Base-by-base conservation (phyloP, 2,329 filamentous ascomycete species). In the Pestalotiopsis sp. region DNA sequence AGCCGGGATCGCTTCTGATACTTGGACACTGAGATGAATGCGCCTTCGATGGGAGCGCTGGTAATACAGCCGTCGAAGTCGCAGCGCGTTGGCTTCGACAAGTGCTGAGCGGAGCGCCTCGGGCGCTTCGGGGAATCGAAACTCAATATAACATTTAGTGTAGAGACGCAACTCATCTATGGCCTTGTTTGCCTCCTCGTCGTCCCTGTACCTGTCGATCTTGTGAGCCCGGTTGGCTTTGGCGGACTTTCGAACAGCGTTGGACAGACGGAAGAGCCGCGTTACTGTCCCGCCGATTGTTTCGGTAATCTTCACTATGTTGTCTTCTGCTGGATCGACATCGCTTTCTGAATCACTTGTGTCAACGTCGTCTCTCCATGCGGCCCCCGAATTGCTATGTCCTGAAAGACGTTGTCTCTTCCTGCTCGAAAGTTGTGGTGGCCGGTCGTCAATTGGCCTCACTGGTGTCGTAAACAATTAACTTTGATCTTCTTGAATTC, bases 221-320 rank as follows among this genome's bases (percentile, higher is more conserved):
- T 73, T 75, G 49, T 62, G 70, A 65, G 72, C 70, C 59, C 75
- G 67, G 52, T 72, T 68, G 66, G 70, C 70, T 72, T 73, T 76
- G 14, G 75, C 74, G 52, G 74, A 73, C 70, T 73, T 74, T 65
- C 72, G 73, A 70, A 74, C 66, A 31, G 74, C 72, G 36, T 77
- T 77, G 65, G 74, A 75, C 56, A 77, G 65, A 71, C 72, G 74
- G 68, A 73, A 75, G 70, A 77, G 75, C 68, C 72, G 74, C 59
- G 75, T 75, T 60, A 77, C 13, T 52, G 75, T 77, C 68, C 73
- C 74, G 65, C 70, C 70, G 65, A 77, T 75, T 65, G 65, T 66
- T 9, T 66, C 65, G 56, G 56, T 75, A 67, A 77, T 74, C 49
- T 69, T 71, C 52, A 60, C 73, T 63, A 73, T 70, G 62, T 75